phyloP scores from a whole-genome alignment of 2,329 filamentous ascomycete genomes.

The Metarhizium rileyi region DNA sequence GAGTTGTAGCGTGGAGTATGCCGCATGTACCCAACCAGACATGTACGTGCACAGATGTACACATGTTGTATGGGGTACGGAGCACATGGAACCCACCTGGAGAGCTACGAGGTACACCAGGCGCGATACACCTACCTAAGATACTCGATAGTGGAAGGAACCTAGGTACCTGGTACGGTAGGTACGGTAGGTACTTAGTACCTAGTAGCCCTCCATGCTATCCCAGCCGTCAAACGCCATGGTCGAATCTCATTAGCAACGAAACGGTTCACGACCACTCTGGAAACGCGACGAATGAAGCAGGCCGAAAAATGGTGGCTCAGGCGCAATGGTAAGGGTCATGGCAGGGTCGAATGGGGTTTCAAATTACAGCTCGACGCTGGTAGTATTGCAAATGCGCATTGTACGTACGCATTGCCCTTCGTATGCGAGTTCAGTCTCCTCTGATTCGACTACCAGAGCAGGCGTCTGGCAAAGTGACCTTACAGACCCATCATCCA shows the following conservation, averaged over 20 bases:
- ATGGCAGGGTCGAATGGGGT: background rate
- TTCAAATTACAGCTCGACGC: background rate
- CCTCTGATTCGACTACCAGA: background rate
- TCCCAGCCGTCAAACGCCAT: background rate
- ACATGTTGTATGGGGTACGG: too few species aligned
- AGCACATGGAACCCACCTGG: background rate
- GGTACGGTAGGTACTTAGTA: background rate
- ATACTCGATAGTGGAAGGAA: too few species aligned
- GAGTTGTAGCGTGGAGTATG: too few species aligned
- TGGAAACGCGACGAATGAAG: background rate
- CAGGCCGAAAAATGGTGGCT: background rate
- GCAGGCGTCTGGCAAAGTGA: background rate
- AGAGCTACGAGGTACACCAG: background rate
- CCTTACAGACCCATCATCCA: background rate
- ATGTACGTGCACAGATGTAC: too few species aligned
- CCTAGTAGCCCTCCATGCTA: background rate
- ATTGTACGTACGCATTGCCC: background rate
- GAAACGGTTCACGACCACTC: too few species aligned
- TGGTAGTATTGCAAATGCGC: background rate
- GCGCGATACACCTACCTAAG: too few species aligned
- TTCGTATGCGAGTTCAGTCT: background rate
- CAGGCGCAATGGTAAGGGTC: background rate
- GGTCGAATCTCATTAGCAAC: background rate
- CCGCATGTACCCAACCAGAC: too few species aligned
- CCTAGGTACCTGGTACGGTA: too few species aligned